Conservation (phyloP, 2,329 filamentous ascomycete genomes). For the Aschersonia sp. region DNA sequence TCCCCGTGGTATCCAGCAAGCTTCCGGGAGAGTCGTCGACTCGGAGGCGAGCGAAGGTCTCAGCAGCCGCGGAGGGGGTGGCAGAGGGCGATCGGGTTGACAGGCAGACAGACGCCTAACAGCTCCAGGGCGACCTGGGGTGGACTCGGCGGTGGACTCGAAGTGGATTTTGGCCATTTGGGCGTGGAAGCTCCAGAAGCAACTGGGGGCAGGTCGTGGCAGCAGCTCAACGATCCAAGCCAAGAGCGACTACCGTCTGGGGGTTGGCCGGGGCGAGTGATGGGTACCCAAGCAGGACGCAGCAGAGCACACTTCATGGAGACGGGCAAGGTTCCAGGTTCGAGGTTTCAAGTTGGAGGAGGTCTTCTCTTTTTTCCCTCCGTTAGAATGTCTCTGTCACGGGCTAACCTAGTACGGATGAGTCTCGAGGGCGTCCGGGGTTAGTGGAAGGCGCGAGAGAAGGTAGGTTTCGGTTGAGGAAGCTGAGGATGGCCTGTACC, state of each 20-base stretch:
- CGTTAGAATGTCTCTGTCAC: background rate
- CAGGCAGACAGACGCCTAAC: background rate
- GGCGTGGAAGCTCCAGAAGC: background rate
- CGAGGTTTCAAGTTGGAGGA: constrained; percentile 4
- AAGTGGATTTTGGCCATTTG: constrained; percentile 4
- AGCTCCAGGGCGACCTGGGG: background rate
- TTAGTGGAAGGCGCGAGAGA: background rate
- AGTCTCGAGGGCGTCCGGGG: background rate
- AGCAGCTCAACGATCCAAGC: background rate
- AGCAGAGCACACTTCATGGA: constrained; percentile 3
- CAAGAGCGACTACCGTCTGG: background rate
- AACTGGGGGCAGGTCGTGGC: background rate
- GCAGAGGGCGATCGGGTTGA: constrained; percentile 1
- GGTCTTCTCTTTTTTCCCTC: background rate
- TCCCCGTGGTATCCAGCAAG: too few relatives aligned
- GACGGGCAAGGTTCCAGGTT: constrained; percentile 5
- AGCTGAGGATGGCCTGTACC: background rate
- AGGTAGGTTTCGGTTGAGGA: background rate
- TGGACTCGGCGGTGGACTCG: constrained; percentile 2
- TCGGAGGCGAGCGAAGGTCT: too few relatives aligned
- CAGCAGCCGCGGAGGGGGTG: too few relatives aligned
- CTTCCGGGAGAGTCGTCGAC: too few relatives aligned
- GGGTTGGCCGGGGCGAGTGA: constrained; percentile 1
- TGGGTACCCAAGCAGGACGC: constrained; percentile 1
- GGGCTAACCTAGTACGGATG: background rate